Base-by-base conservation (phyloP, 2,329 filamentous ascomycete species). In the Lecanicillium sp. region DNA sequence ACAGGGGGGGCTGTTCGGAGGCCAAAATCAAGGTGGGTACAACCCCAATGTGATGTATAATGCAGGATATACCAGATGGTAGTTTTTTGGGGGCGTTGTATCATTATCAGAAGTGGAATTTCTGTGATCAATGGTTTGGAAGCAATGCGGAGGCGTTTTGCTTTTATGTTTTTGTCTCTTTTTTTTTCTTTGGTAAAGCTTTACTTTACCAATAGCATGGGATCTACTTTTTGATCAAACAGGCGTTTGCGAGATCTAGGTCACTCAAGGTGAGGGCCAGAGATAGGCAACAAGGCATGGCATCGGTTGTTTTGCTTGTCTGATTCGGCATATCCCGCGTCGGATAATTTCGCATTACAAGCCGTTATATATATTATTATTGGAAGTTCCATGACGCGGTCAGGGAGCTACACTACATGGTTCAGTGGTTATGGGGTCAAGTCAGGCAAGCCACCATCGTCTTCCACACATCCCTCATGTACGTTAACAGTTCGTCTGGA, bases 1-100 rank as follows among this genome's bases (percentile, higher is more conserved):
- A 66, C 86, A 92, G 76, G 22, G n/a, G n/a, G 85, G 85, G 65
- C 75, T 92, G 65, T 94, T 92, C 70, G 83, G 83, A 68, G 85
- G 85, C 68, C 83, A 83, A 74, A 74, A 70, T 60, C 84, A 94
- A 90, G 87, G 87, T 92, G 88, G 86, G 83, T 95, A 94, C 78
- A 88, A 84, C 60, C 76, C 79, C 55, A 80, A 72, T 65, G 83
- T 86, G 78, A 85, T 94, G 75, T 94, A 94, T 61, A 75, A 73
- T 64, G 71, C 75, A 60, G 78, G 76, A 59, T 80, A 80, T 61
- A 69, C 71, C 56, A 72, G 82, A 58, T 88, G 83, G 82, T 86
- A 61, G 54, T 47, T 53, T 32, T 18, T 29, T 27, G n/a, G 15
- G 30, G 30, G 18, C 30, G 30, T 17, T 17, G 30, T 15, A 33